Base-by-base conservation (phyloP, 1,284 basidiomycete species). In the Papiliotrema fonsecae region DNA sequence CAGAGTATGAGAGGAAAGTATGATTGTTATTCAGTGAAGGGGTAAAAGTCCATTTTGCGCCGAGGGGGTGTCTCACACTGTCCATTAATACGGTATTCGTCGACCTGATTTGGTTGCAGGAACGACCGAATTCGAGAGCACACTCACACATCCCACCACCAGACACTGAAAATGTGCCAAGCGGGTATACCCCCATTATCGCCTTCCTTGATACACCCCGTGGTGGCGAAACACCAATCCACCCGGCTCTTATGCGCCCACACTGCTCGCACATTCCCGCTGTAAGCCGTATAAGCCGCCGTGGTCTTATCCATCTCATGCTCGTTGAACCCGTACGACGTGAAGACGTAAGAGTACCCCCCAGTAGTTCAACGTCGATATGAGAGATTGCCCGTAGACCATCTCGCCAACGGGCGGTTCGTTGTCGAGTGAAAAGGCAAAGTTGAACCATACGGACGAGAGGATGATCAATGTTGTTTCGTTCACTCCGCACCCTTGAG, bases 1-100 rank as follows among this genome's bases (percentile, higher is more conserved):
- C 64, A 26, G 68, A 73, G 48, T 72, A 74, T n/a, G 72, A 72
- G 4, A 76, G 58, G 52, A 70, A 72, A 38, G 62, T 56, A 52
- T 72, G 71, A 21, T 52, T 50, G 37, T 61, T 56, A 16, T 50
- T 47, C 4, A 54, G 60, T 28, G 60, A 69, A 57, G 74, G 74
- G 2, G 67, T 68, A 6, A 76, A 57, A 19, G 73, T 75, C 61
- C 72, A 76, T 28, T 54, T 35, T 0, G 51, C 28, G 2, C 75
- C 75, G 2, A 74, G 61, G 0, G 73, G 73, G 50, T 73, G 67
- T 16, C 58, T 52, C 2, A 60, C 45, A 40, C 62, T 64, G 36
- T n/a, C n/a, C n/a, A n/a, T n/a, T n/a, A n/a, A n/a, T n/a, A n/a
- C n/a, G n/a, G n/a, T n/a, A n/a, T n/a, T n/a, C n/a, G n/a, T n/a